Percentiles rank a stretch among this genome's conserved stretches.
phyloP scores from a whole-genome alignment of 768 basidiomycete species.

The Boletus pseudopeckii region DNA sequence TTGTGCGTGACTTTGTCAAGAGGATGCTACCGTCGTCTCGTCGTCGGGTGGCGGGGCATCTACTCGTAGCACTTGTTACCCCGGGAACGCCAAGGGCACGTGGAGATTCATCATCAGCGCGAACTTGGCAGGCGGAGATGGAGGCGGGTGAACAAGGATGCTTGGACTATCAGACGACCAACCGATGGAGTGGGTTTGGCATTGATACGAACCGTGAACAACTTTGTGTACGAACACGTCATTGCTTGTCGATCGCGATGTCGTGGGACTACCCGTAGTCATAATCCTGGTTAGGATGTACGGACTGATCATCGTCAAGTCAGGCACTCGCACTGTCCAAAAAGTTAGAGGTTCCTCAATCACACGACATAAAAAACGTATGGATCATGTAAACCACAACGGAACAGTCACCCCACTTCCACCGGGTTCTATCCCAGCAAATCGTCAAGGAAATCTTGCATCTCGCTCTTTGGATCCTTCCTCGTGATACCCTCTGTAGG shows the following conservation, averaged over 20 bases:
- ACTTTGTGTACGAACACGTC: too few relatives aligned
- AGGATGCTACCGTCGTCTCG: constrained; percentile 17
- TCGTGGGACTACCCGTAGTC: background rate
- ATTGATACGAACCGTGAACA: background rate
- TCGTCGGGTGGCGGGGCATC: constrained; percentile 1
- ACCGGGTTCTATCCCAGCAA: constrained; percentile 39
- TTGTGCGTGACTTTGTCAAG: constrained; percentile 23
- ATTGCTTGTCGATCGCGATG: background rate
- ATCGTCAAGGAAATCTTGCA: constrained; percentile 75
- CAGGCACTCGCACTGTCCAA: background rate
- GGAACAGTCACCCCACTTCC: background rate
- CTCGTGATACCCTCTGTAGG: constrained; percentile 36
- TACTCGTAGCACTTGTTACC: background rate
- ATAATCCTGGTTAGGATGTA: too few relatives aligned
- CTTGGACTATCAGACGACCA: constrained; percentile 4
- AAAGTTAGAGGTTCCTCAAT: background rate
- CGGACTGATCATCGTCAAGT: background rate
- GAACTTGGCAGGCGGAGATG: background rate
- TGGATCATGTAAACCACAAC: background rate
- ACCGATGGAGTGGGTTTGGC: constrained; percentile 26
- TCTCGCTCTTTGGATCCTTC: constrained; percentile 48
- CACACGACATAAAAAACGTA: background rate
- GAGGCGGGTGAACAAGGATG: background rate
- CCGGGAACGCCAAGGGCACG: background rate
- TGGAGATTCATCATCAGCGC: background rate